Evolutionary conservation across 2,329 filamentous ascomycete genomes (phyloP).

Genomic region (Botryosphaeria dothidea): DNA sequence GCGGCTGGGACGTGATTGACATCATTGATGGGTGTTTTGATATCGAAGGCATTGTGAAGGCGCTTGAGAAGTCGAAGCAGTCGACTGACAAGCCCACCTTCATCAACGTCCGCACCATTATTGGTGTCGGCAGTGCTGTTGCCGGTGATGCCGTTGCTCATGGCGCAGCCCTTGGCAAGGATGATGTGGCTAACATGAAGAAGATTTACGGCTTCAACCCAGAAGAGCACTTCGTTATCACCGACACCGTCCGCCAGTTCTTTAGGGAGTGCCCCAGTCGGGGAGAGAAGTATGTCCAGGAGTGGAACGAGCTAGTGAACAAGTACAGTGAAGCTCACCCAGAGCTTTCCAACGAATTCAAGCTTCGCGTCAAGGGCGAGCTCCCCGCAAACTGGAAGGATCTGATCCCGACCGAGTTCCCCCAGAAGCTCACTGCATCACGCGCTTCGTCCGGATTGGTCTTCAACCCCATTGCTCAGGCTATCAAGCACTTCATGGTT

Average conservation of each 20-base stretch:
- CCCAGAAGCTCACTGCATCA: conserved; percentile 50
- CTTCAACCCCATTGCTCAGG: conserved; percentile 64
- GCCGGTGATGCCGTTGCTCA: conserved; percentile 56
- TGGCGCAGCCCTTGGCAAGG: conserved; percentile 57
- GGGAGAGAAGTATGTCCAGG: conserved; percentile 48
- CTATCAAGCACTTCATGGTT: conserved; percentile 92
- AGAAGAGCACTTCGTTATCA: conserved; percentile 48
- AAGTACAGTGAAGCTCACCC: conserved; percentile 49
- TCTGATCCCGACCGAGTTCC: conserved; percentile 52
- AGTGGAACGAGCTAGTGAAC: conserved; percentile 51
- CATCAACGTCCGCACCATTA: conserved; percentile 60
- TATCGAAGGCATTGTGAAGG: conserved; percentile 49
- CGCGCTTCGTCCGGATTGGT: conserved; percentile 54
- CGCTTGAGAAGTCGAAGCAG: conserved; percentile 47
- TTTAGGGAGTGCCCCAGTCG: conserved; percentile 51
- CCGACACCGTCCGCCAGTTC: conserved; percentile 52
- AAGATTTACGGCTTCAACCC: conserved; percentile 51
- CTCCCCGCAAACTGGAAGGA: conserved; percentile 52
- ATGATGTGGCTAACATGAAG: conserved; percentile 60
- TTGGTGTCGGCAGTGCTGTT: conserved; percentile 52
- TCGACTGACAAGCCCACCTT: conserved; percentile 56
- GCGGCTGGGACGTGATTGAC: conserved; percentile 58
- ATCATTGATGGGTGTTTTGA: conserved; percentile 56
- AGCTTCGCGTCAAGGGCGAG: conserved; percentile 49
- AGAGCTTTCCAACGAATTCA: conserved; percentile 53